Conservation (phyloP, 352 stramenopile species). For the Globisporangium heterothallicum region DNA sequence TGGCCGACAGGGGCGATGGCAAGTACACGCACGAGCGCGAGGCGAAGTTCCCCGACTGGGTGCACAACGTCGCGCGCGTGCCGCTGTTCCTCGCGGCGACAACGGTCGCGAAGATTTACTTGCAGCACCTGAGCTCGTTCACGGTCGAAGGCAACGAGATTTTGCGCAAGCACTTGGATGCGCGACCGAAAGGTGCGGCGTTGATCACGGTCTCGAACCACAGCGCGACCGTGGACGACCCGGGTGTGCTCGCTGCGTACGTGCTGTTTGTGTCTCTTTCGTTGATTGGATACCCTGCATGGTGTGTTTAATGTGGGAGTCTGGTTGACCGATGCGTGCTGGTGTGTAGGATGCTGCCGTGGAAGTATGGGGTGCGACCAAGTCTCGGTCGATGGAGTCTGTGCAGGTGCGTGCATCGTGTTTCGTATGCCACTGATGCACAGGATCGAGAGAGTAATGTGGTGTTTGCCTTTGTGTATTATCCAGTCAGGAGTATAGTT, state of each 20-base stretch:
- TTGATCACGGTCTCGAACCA: slow-evolving; percentile 85
- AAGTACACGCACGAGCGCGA: slow-evolving; percentile 27
- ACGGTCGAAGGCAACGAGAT: slow-evolving; percentile 35
- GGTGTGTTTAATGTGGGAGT: too few species aligned
- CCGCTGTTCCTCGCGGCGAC: slow-evolving; percentile 49
- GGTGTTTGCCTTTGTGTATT: background rate
- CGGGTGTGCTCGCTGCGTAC: slow-evolving; percentile 58
- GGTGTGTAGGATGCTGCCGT: slow-evolving; percentile 57
- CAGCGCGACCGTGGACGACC: slow-evolving; percentile 79
- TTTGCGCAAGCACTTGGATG: slow-evolving; percentile 36
- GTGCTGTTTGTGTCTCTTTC: slow-evolving; percentile 12
- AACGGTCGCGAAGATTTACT: slow-evolving; percentile 46
- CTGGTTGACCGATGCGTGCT: too few species aligned
- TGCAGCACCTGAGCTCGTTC: slow-evolving; percentile 47
- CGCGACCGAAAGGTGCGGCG: slow-evolving; percentile 35
- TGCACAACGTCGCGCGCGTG: slow-evolving; percentile 49
- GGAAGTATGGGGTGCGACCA: slow-evolving; percentile 47
- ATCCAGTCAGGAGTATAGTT: slow-evolving; percentile 82
- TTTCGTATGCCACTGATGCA: too few species aligned
- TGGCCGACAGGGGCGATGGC: slow-evolving; percentile 48
- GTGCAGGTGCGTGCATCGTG: slow-evolving; percentile 49
- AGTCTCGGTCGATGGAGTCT: slow-evolving; percentile 63
- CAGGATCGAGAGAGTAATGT: background rate
- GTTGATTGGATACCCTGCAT: too few species aligned
- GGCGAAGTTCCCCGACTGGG: slow-evolving; percentile 54